phyloP scores from a whole-genome alignment of 2,329 filamentous ascomycete species.

The Colletotrichum lentis region DNA sequence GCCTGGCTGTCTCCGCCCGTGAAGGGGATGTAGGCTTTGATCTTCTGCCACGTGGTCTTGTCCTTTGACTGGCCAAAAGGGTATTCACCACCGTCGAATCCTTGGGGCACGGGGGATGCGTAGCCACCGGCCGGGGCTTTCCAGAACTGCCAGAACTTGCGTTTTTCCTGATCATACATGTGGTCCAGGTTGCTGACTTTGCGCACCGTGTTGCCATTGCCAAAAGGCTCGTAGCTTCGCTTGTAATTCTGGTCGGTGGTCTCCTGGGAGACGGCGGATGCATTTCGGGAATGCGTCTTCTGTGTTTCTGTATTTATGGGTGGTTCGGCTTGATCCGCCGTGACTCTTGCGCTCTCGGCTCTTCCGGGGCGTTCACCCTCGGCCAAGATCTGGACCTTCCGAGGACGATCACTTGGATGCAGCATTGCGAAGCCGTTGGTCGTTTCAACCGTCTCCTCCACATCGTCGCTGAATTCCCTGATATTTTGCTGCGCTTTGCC shows the following conservation, averaged over 20 bases:
- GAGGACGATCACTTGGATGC: constrained; percentile 42
- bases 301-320: constrained; percentile 47
- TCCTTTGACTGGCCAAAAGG: constrained; percentile 52
- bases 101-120: constrained; percentile 68
- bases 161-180: constrained; percentile 56
- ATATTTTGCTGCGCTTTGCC: constrained; percentile 56
- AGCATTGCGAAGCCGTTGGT: constrained; percentile 60
- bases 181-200: constrained; percentile 59
- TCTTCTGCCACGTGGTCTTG: constrained; percentile 60
- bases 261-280: constrained; percentile 51
- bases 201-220: constrained; percentile 61
- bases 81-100: constrained; percentile 55
- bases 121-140: constrained; percentile 69
- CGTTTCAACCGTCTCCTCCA: constrained; percentile 62
- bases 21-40: constrained; percentile 62
- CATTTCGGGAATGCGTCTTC: constrained; percentile 48
- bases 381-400: constrained; percentile 45
- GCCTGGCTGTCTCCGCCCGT: constrained; percentile 51
- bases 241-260: constrained; percentile 47
- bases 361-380: constrained; percentile 45
- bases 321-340: constrained; percentile 16
- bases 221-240: constrained; percentile 45
- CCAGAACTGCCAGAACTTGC: constrained; percentile 71
- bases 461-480: constrained; percentile 57
- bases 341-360: constrained; percentile 11